Evolutionary conservation across 371 early-diverging fungal genomes (phyloP), one percentile per base, ranked within the genome.

Genomic region (Zychaea mexicana): DNA sequence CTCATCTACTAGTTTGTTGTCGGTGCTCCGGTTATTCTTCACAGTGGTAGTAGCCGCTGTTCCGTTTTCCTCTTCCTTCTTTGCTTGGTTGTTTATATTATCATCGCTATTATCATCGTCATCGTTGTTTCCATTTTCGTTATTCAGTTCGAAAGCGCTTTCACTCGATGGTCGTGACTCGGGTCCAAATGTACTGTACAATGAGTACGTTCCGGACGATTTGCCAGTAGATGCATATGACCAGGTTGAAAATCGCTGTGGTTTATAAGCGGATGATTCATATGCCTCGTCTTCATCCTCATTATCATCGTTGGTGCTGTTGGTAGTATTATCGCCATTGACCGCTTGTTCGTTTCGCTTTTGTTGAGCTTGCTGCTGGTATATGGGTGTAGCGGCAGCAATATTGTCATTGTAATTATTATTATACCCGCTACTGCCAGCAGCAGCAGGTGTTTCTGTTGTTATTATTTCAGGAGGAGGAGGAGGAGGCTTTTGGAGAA

Each of bases 171-270:
- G 22, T 49, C 49, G 49, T 8, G 70, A 70, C 26, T 70, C 66
- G 15, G 60, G 63, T 19, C 69, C 69, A 75, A 75, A 75, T 21
- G 78, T 74, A 30, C 75, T 74, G 54, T 78, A 78, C 3, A 78
- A 60, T 1, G 77, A 77, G 60, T 70, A 68, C 2, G 75, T 70
- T n/a, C 65, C 73, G 7, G 73, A 63, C 10, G 75, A 78, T 57
- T 74, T 74, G 31, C 71, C 66, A 0, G 73, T 70, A 24, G 76
- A 76, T 32, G 67, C 65, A 39, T 61, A 60, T 17, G 74, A 77
- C 71, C 69, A 71, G 33, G 70, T 58, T 36, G 71, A 55, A 49
- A 22, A 36, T 21, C 62, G 52, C n/a, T 61, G 52, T 15, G 54
- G 1, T 36, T 42, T 49, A 2, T 22, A 22, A 24, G 0, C n/a